Conservation (phyloP, 2,329 filamentous ascomycete species). For the Tolypocladium tropicale region DNA sequence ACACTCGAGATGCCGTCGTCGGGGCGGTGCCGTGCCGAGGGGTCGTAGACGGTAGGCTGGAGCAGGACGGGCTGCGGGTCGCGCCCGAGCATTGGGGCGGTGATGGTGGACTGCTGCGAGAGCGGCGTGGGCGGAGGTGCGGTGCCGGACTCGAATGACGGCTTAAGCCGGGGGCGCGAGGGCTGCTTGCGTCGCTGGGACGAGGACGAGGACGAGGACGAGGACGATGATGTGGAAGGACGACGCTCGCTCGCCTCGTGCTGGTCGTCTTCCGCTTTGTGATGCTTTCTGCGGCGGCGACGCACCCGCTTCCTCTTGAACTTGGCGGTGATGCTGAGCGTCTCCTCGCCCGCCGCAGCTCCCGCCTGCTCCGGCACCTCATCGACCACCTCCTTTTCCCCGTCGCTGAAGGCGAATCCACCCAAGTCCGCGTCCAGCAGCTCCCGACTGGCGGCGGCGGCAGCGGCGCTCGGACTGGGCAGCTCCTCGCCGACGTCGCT, state of each 20-base stretch:
- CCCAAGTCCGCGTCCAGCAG: conserved; percentile 30
- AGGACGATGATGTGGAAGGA: conserved; percentile 10
- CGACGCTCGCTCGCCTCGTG: conserved; percentile 10
- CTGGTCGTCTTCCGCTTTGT: conserved; percentile 15
- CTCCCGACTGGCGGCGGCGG: conserved; percentile 40
- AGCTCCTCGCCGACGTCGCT: conserved; percentile 25
- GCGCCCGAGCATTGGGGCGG: conserved; percentile 38
- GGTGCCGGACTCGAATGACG: conserved; percentile 11
- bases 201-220: conserved; percentile 12
- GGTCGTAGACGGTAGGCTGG: conserved; percentile 48
- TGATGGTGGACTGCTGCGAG: conserved; percentile 28
- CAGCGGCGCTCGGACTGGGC: conserved; percentile 41
- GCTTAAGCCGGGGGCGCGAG: conserved; percentile 12
- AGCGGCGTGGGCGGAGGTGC: conserved; percentile 11
- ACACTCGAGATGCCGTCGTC: conserved; percentile 44
- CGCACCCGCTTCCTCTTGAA: conserved; percentile 33
- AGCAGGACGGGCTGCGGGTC: conserved; percentile 42
- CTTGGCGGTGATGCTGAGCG: conserved; percentile 32
- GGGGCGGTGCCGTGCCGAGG: conserved; percentile 13
- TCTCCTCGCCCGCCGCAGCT: conserved; percentile 19
- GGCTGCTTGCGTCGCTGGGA: conserved; percentile 13
- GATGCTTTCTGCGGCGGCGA: conserved; percentile 27
- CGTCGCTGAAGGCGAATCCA: conserved; percentile 24
- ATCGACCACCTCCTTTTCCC: conserved; percentile 20
- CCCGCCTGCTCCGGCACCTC: conserved; percentile 22